Conservation (phyloP, 2,329 filamentous ascomycete genomes). For the Arthrinium puccinioides region DNA sequence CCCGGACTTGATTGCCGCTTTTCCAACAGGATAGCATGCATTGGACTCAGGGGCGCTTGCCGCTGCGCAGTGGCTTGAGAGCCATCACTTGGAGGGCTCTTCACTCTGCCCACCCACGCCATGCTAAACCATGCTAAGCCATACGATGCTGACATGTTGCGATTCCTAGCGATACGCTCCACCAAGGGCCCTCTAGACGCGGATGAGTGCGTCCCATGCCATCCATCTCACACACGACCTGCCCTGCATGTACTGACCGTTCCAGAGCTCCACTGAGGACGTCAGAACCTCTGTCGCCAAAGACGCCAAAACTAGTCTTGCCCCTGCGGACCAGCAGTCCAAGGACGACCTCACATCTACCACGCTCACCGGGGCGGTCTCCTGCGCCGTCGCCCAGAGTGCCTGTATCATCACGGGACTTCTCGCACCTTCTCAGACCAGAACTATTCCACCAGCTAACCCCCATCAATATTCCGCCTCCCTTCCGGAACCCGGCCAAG, state of each 20-base stretch:
- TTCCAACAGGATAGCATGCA: neutral
- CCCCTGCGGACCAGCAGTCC: conserved; percentile 15
- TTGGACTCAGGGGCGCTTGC: neutral
- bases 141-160: conserved; percentile 18
- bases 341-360: conserved; percentile 12
- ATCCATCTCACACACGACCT: conserved; percentile 15
- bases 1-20: no score
- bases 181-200: conserved; percentile 74
- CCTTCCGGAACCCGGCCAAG: conserved; percentile 64
- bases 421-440: conserved; percentile 71
- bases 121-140: no score
- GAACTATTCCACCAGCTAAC: conserved; percentile 79
- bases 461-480: conserved; percentile 47
- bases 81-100: neutral
- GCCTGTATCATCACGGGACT: conserved; percentile 54
- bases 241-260: conserved; percentile 1
- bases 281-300: conserved; percentile 16
- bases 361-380: conserved; percentile 12
- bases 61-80: neutral
- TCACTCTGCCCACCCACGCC: neutral
- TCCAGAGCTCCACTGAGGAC: conserved; percentile 15
- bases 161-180: conserved; percentile 46
- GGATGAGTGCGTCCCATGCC: conserved; percentile 54
- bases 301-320: conserved; percentile 9
- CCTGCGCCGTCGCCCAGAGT: conserved; percentile 13